A percentile compares a stretch with the other conserved stretches of the same genome.
phyloP scores from a whole-genome alignment of 2,329 filamentous ascomycete species.

The Colletotrichum australisinense region DNA sequence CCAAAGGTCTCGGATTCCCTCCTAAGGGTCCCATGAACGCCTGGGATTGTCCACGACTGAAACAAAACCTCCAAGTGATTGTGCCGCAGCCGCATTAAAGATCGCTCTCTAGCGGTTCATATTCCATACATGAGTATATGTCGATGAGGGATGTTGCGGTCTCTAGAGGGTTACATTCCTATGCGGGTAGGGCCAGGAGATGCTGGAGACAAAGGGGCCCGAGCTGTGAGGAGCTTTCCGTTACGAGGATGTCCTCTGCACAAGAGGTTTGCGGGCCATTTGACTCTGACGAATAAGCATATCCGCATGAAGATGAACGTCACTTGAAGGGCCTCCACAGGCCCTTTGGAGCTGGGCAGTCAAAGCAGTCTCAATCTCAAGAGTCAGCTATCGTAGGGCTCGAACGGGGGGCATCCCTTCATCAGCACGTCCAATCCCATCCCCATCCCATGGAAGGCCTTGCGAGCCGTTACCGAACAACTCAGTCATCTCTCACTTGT shows the following conservation, averaged over 20 bases:
- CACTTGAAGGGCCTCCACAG: conserved; percentile 1
- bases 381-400: conserved; percentile 6
- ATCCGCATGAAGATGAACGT: conserved; percentile 17
- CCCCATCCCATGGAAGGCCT: not conserved
- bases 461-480: not conserved
- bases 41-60: not conserved
- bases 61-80: not conserved
- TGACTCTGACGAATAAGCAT: conserved; percentile 21
- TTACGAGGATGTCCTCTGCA: conserved; percentile 10
- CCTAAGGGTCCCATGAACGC: not conserved
- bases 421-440: not conserved
- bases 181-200: conserved; percentile 13
- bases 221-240: not conserved
- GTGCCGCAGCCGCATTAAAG: not conserved
- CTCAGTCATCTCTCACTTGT: not conserved
- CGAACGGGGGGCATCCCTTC: not conserved
- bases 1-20: conserved; percentile 6
- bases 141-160: not conserved
- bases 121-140: not conserved
- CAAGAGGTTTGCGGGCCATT: not conserved
- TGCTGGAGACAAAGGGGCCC: not conserved
- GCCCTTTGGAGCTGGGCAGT: not conserved
- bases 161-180: not conserved
- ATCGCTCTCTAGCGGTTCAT: too few species aligned
- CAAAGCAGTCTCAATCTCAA: not conserved